Percentiles rank a stretch among this genome's conserved stretches.
Conservation (phyloP, 805 yeast species). For the Myxozyma sirexii region DNA sequence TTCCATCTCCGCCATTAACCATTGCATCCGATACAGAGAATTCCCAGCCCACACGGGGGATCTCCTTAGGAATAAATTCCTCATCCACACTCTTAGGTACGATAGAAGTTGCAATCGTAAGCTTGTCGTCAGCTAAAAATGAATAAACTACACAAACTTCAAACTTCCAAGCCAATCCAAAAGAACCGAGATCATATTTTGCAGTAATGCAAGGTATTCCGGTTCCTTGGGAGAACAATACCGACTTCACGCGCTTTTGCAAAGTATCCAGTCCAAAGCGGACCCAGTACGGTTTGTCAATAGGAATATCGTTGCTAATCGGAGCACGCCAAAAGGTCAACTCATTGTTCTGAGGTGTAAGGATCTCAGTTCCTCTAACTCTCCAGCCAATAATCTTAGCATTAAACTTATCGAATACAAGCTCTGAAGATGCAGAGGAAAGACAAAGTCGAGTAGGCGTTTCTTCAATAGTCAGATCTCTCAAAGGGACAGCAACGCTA, state of each 20-base stretch:
- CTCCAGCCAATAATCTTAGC: constrained; percentile 16
- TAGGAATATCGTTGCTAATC: constrained; percentile 40
- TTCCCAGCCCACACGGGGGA: constrained; percentile 46
- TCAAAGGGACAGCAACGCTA: neutral
- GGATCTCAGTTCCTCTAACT: constrained; percentile 5
- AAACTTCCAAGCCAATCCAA: constrained; percentile 41
- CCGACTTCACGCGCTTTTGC: constrained; percentile 30
- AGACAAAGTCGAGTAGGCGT: neutral
- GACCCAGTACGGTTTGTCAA: constrained; percentile 41
- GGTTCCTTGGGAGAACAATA: too few relatives aligned
- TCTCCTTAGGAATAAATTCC: constrained; percentile 35
- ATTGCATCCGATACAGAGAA: constrained; percentile 46
- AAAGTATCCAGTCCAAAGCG: constrained; percentile 39
- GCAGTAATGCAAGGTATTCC: too few relatives aligned
- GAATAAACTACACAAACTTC: constrained; percentile 21
- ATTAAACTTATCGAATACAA: constrained; percentile 17
- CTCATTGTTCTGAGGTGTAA: constrained; percentile 10
- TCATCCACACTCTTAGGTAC: constrained; percentile 22
- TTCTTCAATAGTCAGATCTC: neutral
- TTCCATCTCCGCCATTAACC: constrained; percentile 5
- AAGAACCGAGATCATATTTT: constrained; percentile 36
- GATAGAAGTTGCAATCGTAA: constrained; percentile 29
- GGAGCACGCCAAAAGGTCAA: constrained; percentile 43
- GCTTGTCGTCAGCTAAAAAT: constrained; percentile 35
- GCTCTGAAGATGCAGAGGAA: neutral